Evolutionary conservation across 2,329 filamentous ascomycete genomes (phyloP), one percentile per base, ranked within the genome.

Genomic region (Chaetomium sp.): DNA sequence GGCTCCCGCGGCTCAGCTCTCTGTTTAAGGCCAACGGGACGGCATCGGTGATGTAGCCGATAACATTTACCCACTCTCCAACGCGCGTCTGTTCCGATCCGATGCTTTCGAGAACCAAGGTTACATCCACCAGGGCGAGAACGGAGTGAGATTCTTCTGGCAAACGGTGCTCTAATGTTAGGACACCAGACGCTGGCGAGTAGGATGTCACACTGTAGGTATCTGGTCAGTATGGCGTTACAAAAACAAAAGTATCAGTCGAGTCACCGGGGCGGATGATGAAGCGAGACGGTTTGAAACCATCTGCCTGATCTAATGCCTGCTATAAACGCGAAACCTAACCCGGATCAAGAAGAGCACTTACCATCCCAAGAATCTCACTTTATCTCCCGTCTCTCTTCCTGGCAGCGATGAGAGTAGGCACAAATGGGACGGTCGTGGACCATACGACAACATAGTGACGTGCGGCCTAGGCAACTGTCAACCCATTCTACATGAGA

Each of bases 351-450:
- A 53, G 19, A 6, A 42, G 4, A 16, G n/a, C n/a, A 78, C 87
- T 79, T 83, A 97, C 94, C 93, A 97, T 77, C 92, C 93, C 58
- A 98, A 78, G 76, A 98, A 96, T 67, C 94, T 89, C 66, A 97
- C 89, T 79, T 98, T 98, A n/a, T 87, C 85, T 49, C 85, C 85
- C 16, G 79, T 69, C n/a, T 79, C 73, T 57, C 80, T 79, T 58
- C 74, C 73, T 3, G 83, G 79, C 16, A 93, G 78, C 63, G 84
- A 80, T 16, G 85, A 86, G 62, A 94, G 81, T 65, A 92, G 86
- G 65, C 88, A 86, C 49, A 88, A 80, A 65, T 78, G 81, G 25
- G 88, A 89, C 7, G 92, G 85, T 35, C 86, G 78, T 31, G 91
- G 90, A 9, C 84, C 85, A 67, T 77, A 78, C 23, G 82, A 83